Percentiles rank a stretch among this genome's conserved stretches.
Conservation (phyloP, 116 monocot species). For the Posidonia oceanica region DNA sequence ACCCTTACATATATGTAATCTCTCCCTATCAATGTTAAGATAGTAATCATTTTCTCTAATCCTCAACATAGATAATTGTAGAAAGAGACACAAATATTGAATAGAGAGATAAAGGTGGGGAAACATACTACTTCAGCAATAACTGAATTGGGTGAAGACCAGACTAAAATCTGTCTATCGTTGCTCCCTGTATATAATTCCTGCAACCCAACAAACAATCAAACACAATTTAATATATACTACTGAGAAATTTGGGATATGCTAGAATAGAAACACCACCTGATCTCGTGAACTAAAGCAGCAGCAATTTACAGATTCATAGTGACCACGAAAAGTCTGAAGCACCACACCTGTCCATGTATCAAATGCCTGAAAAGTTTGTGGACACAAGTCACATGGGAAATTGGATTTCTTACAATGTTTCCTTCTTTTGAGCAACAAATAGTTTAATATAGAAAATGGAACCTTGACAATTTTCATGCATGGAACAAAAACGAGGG, state of each 20-base stretch:
- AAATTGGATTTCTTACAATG: neutral
- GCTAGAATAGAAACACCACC: conserved; percentile 22
- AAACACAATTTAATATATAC: neutral
- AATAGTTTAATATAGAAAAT: neutral
- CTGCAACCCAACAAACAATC: conserved; percentile 20
- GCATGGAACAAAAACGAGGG: conserved; percentile 88
- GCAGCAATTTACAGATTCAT: conserved; percentile 84
- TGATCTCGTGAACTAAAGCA: conserved; percentile 63
- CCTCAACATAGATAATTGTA: neutral
- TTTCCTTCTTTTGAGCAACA: neutral
- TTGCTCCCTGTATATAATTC: conserved; percentile 97
- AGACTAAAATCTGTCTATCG: conserved; percentile 83
- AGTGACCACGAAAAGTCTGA: conserved; percentile 66
- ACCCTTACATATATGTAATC: no score
- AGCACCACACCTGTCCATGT: conserved; percentile 60
- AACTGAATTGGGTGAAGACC: conserved; percentile 45
- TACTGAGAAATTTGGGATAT: neutral
- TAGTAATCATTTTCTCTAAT: no score
- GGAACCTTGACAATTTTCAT: conserved; percentile 68
- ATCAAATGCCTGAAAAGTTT: conserved; percentile 57
- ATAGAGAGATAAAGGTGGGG: neutral
- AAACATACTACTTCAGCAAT: conserved; percentile 26
- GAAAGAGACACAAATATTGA: neutral
- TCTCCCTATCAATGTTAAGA: no score
- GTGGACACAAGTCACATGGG: neutral